Evolutionary conservation across 1,284 basidiomycete genomes (phyloP).

Genomic region (Stygiomarasmius scandens): DNA sequence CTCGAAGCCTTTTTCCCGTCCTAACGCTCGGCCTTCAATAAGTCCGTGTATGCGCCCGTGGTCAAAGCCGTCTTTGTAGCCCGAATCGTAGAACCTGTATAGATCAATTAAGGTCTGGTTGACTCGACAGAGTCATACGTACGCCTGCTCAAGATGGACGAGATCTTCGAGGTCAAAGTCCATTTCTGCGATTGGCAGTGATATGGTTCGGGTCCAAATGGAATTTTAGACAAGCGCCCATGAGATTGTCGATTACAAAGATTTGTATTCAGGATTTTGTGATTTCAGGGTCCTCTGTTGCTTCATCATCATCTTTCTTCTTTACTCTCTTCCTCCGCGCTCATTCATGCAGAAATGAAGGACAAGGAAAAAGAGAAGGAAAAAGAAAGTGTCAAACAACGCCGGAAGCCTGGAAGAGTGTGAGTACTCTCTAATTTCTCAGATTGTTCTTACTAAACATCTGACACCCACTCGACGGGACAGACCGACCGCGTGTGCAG

Average conservation of each 20-base stretch:
- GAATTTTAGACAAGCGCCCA: too few relatives aligned
- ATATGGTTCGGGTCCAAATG: too few relatives aligned
- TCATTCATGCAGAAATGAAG: background rate
- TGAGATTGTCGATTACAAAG: too few relatives aligned
- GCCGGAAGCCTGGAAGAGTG: conserved; percentile 13
- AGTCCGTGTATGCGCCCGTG: conserved; percentile 90
- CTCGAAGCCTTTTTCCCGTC: conserved; percentile 90
- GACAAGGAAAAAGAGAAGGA: conserved; percentile 13
- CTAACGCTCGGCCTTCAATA: conserved; percentile 91
- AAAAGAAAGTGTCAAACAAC: background rate
- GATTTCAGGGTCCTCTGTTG: too few relatives aligned
- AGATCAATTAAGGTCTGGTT: too few relatives aligned
- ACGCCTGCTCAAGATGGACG: conserved; percentile 75
- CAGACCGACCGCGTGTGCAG: conserved; percentile 67
- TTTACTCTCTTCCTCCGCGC: too few relatives aligned
- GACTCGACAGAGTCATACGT: too few relatives aligned
- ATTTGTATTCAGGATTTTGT: too few relatives aligned
- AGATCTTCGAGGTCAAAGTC: conserved; percentile 66
- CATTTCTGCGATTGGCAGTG: too few relatives aligned
- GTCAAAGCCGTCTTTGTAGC: conserved; percentile 76
- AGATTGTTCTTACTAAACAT: background rate
- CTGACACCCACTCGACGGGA: background rate
- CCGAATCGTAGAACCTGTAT: conserved; percentile 81
- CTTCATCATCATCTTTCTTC: background rate
- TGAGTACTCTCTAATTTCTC: conserved; percentile 1